A percentile compares a stretch with the other conserved stretches of the same genome.
Conservation (phyloP, 345 rosid genomes). For the Microcos paniculata region DNA sequence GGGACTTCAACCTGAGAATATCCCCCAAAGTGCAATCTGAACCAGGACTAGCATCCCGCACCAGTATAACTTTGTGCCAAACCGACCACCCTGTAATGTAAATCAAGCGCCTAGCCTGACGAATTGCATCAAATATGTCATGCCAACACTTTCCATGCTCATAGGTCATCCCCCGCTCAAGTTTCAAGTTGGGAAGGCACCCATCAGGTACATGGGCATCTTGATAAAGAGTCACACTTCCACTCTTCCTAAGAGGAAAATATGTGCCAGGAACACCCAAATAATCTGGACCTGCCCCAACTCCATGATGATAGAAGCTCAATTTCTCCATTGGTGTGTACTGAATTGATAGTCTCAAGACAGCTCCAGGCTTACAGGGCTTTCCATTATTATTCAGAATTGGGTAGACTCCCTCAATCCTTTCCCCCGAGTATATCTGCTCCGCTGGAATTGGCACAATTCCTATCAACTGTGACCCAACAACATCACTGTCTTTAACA, state of each 20-base stretch:
- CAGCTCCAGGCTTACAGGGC: constrained; percentile 83
- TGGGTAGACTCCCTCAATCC: constrained; percentile 67
- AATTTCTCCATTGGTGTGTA: constrained; percentile 67
- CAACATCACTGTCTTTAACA: constrained; percentile 87
- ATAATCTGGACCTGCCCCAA: constrained; percentile 85
- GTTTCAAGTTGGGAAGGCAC: constrained; percentile 57
- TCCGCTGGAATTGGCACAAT: constrained; percentile 79
- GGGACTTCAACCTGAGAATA: constrained; percentile 79
- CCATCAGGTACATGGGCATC: constrained; percentile 95
- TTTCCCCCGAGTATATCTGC: constrained; percentile 57
- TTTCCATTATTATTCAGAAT: constrained; percentile 56
- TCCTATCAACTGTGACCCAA: constrained; percentile 86
- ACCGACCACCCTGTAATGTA: constrained; percentile 98
- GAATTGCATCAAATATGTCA: constrained; percentile 81
- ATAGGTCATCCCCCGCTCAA: constrained; percentile 63
- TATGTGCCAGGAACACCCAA: constrained; percentile 90
- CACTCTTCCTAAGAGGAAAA: constrained; percentile 89
- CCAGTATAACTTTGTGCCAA: constrained; percentile 80
- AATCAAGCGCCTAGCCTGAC: constrained; percentile 74
- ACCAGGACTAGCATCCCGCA: constrained; percentile 54
- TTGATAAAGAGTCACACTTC: constrained; percentile 83
- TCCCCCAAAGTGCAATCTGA: constrained; percentile 67
- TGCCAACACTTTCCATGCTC: constrained; percentile 88
- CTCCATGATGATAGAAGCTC: constrained; percentile 68
- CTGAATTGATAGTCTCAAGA: constrained; percentile 67